A percentile compares a stretch with the other conserved stretches of the same genome.
phyloP scores from a whole-genome alignment of 2,329 filamentous ascomycete species.

The Ceratocystis destructans region DNA sequence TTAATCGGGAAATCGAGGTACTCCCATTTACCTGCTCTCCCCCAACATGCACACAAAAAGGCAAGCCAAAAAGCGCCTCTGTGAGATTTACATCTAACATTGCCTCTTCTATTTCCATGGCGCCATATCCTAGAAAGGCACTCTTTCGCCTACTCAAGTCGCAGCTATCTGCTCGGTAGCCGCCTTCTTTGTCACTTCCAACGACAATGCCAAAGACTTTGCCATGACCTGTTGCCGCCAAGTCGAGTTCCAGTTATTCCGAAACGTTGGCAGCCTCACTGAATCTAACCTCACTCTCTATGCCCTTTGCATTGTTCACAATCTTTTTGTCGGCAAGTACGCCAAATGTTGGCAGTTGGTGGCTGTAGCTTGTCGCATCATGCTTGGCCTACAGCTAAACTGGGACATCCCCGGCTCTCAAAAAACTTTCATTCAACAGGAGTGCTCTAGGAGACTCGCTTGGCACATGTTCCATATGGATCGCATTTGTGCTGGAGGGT shows the following conservation, averaged over 20 bases:
- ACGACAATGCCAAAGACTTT: constrained; percentile 27
- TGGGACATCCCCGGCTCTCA: constrained; percentile 27
- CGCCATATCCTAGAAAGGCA: constrained; percentile 23
- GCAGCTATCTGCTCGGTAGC: constrained; percentile 30
- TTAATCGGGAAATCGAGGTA: constrained; percentile 28
- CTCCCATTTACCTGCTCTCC: not conserved
- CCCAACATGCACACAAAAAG: not conserved
- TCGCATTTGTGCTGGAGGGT: constrained; percentile 29
- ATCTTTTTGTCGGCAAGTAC: constrained; percentile 28
- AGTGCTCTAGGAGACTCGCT: constrained; percentile 27
- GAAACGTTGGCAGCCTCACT: constrained; percentile 29
- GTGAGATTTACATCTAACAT: not conserved
- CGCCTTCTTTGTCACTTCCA: constrained; percentile 27
- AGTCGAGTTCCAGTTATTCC: constrained; percentile 30
- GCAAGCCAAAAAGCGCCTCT: not conserved
- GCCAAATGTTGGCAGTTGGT: constrained; percentile 31
- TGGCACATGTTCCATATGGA: constrained; percentile 31
- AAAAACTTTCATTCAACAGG: constrained; percentile 27
- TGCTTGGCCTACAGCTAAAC: constrained; percentile 30
- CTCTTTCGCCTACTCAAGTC: constrained; percentile 27
- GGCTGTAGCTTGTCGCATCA: constrained; percentile 27
- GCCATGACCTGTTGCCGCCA: constrained; percentile 28
- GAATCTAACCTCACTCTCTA: constrained; percentile 27
- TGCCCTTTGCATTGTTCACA: constrained; percentile 28
- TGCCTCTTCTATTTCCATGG: not conserved